Evolutionary conservation across 306 rosid genomes (phyloP).

Genomic region (Prunus dulcis): DNA sequence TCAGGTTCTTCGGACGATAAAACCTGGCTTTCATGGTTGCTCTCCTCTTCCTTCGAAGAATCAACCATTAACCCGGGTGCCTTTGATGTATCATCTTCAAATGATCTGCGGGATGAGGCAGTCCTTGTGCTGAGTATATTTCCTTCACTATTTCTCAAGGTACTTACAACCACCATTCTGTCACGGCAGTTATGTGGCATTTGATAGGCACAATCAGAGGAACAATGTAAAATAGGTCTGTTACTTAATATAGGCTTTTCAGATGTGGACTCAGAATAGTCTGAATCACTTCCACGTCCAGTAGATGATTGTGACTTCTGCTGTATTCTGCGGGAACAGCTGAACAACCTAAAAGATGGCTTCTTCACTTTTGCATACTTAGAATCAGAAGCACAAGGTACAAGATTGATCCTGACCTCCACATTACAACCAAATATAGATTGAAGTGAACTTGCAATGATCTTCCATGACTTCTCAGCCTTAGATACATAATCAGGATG

Average conservation of each 20-base stretch:
- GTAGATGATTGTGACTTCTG: constrained; percentile 36
- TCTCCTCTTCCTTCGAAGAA: constrained; percentile 34
- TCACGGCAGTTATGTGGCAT: constrained; percentile 32
- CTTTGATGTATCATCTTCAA: constrained; percentile 28
- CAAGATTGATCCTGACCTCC: constrained; percentile 67
- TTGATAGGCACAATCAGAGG: constrained; percentile 39
- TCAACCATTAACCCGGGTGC: constrained; percentile 31
- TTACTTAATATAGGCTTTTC: constrained; percentile 42
- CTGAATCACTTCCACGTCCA: constrained; percentile 49
- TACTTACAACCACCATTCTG: constrained; percentile 37
- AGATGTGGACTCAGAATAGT: constrained; percentile 34
- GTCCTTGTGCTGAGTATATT: constrained; percentile 58
- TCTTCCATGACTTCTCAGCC: constrained; percentile 84
- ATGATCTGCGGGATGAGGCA: constrained; percentile 30
- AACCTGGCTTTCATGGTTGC: constrained; percentile 32
- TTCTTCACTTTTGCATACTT: constrained; percentile 44
- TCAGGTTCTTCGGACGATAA: constrained; percentile 35
- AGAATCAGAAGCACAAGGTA: constrained; percentile 37
- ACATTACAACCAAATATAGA: constrained; percentile 57
- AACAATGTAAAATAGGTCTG: constrained; percentile 30
- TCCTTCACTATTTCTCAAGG: constrained; percentile 58
- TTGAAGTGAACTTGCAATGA: constrained; percentile 66
- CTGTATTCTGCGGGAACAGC: constrained; percentile 53
- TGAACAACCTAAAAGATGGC: constrained; percentile 52
- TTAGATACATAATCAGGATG: constrained; percentile 45